phyloP scores from a whole-genome alignment of 148 eudicot species.

The Arctostaphylos glauca region DNA sequence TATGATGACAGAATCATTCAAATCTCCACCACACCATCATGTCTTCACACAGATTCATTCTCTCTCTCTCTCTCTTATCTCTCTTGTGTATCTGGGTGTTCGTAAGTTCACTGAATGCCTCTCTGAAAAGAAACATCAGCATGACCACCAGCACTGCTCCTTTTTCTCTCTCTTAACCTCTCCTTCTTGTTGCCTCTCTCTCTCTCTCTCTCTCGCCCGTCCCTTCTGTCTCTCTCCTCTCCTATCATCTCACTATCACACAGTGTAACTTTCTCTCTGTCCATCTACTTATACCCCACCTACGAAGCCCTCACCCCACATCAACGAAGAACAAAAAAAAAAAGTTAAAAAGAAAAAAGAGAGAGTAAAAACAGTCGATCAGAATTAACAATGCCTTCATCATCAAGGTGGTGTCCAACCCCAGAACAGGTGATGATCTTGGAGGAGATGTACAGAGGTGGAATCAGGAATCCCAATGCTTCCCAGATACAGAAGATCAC shows the following conservation, averaged over 20 bases:
- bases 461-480: constrained; percentile 69
- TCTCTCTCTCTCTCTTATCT: neutral
- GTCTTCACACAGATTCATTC: neutral
- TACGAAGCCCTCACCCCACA: neutral
- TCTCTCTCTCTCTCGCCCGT: neutral
- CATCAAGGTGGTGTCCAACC: constrained; percentile 75
- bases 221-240: constrained; percentile 10
- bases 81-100: neutral
- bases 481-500: constrained; percentile 79
- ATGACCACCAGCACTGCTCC: neutral
- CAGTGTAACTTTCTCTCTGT: neutral
- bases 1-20: constrained; percentile 16
- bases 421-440: constrained; percentile 85
- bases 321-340: neutral
- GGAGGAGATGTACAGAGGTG: constrained; percentile 74
- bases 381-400: constrained; percentile 26
- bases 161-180: neutral
- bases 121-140: constrained; percentile 12
- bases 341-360: no score
- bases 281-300: neutral
- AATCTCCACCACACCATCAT: neutral
- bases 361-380: constrained; percentile 32
- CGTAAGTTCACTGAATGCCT: constrained; percentile 10
- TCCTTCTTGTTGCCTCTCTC: neutral
- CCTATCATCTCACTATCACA: neutral